phyloP scores from a whole-genome alignment of 306 rosid genomes.

The Castanea sativa region DNA sequence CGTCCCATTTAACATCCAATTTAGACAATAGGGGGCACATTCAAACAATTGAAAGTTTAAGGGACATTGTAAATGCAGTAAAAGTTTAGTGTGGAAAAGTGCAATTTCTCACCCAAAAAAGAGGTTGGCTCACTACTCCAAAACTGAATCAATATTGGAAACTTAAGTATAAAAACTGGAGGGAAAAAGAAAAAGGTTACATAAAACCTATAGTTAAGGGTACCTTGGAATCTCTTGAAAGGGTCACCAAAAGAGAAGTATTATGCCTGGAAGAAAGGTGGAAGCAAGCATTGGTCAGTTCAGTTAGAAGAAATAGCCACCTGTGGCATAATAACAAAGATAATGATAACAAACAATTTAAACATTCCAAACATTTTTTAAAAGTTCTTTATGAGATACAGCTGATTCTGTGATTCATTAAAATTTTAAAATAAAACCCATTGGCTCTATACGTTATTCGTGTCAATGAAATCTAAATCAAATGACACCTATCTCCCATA shows the following conservation, averaged over 20 bases:
- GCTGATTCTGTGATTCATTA: not conserved
- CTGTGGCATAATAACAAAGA: not conserved
- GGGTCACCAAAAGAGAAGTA: slow-evolving; percentile 67
- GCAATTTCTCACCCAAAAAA: no score
- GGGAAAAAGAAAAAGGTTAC: not conserved
- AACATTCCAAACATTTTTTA: not conserved
- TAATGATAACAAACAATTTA: not conserved
- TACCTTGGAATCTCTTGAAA: slow-evolving; percentile 83
- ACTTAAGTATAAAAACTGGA: slow-evolving; percentile 8
- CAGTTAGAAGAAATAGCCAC: slow-evolving; percentile 7
- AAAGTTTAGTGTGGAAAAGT: no score
- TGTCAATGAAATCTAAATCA: not conserved
- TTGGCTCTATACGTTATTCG: not conserved
- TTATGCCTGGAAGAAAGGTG: slow-evolving; percentile 58
- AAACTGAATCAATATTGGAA: not conserved
- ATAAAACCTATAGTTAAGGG: not conserved
- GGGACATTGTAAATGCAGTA: no score
- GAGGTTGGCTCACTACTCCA: no score
- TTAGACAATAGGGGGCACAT: no score
- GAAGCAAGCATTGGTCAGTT: slow-evolving; percentile 24
- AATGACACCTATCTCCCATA: no score
- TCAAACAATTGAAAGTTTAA: no score
- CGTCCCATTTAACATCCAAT: no score
- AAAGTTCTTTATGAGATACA: not conserved
- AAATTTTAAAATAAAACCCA: no score